Evolutionary conservation across 176 grass and related monocot species (phyloP).

Genomic region (Chloris gayana): DNA sequence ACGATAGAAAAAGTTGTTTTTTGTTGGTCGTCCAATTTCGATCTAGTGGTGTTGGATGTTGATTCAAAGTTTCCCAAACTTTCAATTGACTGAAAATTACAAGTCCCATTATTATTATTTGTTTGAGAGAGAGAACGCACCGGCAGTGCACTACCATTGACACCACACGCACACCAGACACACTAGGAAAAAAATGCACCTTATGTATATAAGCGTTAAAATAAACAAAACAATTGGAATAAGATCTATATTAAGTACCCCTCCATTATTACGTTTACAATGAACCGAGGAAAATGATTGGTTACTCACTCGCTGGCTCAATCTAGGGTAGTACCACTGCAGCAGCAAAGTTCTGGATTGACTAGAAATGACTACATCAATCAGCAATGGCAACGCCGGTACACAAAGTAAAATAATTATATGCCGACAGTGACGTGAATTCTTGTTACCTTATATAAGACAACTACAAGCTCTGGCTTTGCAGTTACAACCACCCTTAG

Average conservation of each 20-base stretch:
- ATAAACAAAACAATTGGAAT: not conserved
- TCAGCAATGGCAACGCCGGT: not conserved
- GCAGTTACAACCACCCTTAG: slow-evolving; percentile 8
- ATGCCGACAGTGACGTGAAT: not conserved
- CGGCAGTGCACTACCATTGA: too few species aligned
- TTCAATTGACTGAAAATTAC: too few species aligned
- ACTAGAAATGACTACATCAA: not conserved
- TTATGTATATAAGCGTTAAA: not conserved
- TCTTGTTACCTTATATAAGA: slow-evolving; percentile 6
- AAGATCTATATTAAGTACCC: not conserved
- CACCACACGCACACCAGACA: too few species aligned
- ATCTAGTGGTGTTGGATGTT: too few species aligned
- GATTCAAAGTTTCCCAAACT: too few species aligned
- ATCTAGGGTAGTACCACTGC: not conserved
- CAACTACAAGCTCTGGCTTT: slow-evolving; percentile 22
- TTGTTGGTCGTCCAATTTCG: too few species aligned
- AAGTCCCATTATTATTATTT: too few species aligned
- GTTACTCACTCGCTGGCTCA: not conserved
- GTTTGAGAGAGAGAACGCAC: not conserved
- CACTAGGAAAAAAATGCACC: not conserved
- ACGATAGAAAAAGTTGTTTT: too few species aligned
- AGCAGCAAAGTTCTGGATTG: not conserved
- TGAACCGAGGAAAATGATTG: not conserved
- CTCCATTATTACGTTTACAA: too few species aligned
- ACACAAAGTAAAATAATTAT: not conserved